These are phyloP conservation scores for Senecio squalidus DNA, from an alignment of 140 eudicot genomes.

Conservation along the genomic window DNA sequence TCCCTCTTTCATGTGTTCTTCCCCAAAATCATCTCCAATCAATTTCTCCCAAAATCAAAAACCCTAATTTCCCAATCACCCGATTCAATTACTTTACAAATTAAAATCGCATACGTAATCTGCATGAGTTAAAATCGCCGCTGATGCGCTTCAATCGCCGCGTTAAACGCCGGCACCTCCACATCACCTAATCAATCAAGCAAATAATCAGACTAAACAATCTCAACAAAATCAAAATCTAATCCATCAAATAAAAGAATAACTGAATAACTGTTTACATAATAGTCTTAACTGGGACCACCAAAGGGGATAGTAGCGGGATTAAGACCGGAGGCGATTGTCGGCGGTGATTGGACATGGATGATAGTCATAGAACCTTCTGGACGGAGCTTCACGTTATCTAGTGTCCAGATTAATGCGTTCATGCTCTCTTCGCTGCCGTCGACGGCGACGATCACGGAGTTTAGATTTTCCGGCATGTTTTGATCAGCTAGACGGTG, in stretches of 20 bases:
- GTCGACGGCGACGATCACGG: conserved; percentile 63
- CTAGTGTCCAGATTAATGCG: conserved; percentile 58
- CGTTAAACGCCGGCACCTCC: conserved; percentile 78
- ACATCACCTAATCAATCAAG: too few species aligned
- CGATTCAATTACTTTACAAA: too few species aligned
- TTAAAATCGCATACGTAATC: conserved; percentile 52
- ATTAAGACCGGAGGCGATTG: conserved; percentile 45
- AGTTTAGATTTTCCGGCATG: conserved; percentile 40
- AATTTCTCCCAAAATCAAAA: too few species aligned
- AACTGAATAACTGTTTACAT: too few species aligned
- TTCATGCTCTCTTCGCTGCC: conserved; percentile 76
- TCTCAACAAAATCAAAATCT: too few species aligned
- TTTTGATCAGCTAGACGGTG: too few species aligned
- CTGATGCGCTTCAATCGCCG: conserved; percentile 73
- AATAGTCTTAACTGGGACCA: conserved; percentile 72
- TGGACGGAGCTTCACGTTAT: conserved; percentile 54
- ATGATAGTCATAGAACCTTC: conserved; percentile 46
- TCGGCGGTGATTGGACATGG: conserved; percentile 14
- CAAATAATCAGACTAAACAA: too few species aligned
- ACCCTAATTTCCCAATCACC: too few species aligned
- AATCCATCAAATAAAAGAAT: too few species aligned
- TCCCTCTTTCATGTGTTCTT: too few species aligned
- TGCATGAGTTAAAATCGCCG: too few species aligned
- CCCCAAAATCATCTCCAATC: too few species aligned
- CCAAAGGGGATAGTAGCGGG: conserved; percentile 85